Conservation (phyloP, 2,329 filamentous ascomycete species). For the Neospermospora avenae region DNA sequence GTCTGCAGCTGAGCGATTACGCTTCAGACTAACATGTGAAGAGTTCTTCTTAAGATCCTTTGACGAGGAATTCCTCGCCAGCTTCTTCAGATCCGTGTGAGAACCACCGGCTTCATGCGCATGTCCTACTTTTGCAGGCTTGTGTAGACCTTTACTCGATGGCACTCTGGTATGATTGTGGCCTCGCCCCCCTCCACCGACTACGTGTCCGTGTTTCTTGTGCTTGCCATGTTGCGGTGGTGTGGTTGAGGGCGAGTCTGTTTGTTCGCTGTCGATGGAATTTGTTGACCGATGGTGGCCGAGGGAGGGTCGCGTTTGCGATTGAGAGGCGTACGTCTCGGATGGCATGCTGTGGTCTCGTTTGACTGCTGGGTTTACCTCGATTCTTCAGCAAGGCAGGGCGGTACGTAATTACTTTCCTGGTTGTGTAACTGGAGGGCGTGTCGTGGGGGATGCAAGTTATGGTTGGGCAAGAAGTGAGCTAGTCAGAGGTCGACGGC, state of each 20-base stretch:
- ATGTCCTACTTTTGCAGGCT: conserved; percentile 27
- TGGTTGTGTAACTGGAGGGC: not conserved
- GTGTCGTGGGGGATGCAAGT: not conserved
- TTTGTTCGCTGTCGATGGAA: conserved; percentile 22
- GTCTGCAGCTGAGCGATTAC: conserved; percentile 58
- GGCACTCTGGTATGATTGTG: conserved; percentile 28
- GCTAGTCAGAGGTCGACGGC: conserved; percentile 3
- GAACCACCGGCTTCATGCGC: conserved; percentile 24
- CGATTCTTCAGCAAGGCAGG: conserved; percentile 21
- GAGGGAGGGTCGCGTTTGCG: conserved; percentile 22
- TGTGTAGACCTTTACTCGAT: conserved; percentile 32
- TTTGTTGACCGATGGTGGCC: conserved; percentile 26
- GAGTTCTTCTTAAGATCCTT: conserved; percentile 47
- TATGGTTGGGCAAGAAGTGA: not conserved
- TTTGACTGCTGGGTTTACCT: conserved; percentile 18
- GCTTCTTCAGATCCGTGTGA: conserved; percentile 31
- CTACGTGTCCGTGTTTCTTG: conserved; percentile 33
- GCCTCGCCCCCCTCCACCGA: conserved; percentile 26
- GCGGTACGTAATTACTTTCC: conserved; percentile 3
- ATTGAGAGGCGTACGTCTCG: conserved; percentile 22
- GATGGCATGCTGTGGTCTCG: conserved; percentile 27
- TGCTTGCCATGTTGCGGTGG: conserved; percentile 29
- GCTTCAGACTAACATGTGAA: conserved; percentile 54
- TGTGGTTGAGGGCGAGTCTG: conserved; percentile 29
- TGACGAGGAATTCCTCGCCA: conserved; percentile 28